Percentiles rank a stretch among this genome's conserved stretches.
These are phyloP conservation scores for Aspergillus saccharolyticus DNA, from an alignment of 495 filamentous ascomycete genomes.

Conservation along the genomic window DNA sequence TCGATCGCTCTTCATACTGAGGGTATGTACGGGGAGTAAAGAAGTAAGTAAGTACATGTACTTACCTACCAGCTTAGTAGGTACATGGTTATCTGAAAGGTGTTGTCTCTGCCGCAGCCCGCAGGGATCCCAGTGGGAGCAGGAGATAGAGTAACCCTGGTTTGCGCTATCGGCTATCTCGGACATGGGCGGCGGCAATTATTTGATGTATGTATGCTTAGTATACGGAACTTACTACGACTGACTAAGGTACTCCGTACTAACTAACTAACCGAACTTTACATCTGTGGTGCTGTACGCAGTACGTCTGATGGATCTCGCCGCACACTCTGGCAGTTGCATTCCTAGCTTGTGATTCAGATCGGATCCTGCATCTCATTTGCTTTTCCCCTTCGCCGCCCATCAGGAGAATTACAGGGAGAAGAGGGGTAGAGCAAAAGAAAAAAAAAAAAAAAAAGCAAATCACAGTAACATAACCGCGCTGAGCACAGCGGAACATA, in stretches of 20 bases:
- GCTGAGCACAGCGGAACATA: no score
- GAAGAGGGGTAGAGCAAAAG: no score
- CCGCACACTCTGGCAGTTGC: background rate
- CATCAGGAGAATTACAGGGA: no score
- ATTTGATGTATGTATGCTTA: background rate
- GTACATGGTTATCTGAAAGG: no score
- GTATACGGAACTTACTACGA: no score
- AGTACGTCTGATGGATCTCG: background rate
- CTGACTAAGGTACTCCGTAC: no score
- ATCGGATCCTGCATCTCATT: background rate
- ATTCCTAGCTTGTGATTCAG: background rate
- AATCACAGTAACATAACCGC: background rate
- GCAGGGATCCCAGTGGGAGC: background rate
- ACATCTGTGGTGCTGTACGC: no score
- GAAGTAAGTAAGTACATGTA: background rate
- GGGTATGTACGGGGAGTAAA: no score
- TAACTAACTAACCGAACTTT: no score
- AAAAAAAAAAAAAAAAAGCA: background rate
- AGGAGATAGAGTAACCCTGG: background rate
- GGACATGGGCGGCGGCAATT: constrained; percentile 5
- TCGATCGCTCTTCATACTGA: no score
- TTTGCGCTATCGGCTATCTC: constrained; percentile 3
- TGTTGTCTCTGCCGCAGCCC: background rate
- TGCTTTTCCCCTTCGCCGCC: background rate
- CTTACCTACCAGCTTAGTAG: background rate